Evolutionary conservation across 2,329 filamentous ascomycete genomes (phyloP), one percentile per base, ranked within the genome.

Genomic region (Aureobasidium zeae): DNA sequence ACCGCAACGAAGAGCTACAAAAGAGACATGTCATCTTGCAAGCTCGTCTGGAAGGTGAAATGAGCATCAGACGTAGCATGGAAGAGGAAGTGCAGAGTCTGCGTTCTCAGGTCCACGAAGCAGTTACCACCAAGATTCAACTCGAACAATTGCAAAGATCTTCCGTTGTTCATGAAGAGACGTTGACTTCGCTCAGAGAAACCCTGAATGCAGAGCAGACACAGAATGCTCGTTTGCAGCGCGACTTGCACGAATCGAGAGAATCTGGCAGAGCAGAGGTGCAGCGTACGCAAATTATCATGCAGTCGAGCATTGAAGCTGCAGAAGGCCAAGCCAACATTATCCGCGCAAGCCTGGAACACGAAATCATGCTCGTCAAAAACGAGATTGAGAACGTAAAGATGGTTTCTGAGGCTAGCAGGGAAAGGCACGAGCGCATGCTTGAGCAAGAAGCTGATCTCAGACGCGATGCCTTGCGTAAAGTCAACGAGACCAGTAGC

Each of bases 281-380:
- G 32, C 81, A 89, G 60, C 81, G 86, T 34, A 85, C 81, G 11
- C 83, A 83, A 47, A 76, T 81, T 49, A 73, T 85, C 4, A 72
- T 94, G 70, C 83, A 94, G 60, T 74, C 76, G 10, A 86, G 95
- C 57, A 69, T 95, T 24, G 86, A 94, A 47, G 72, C 78, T 28
- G 84, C 88, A 39, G 91, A 88, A 57, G 80, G 85, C 59, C 82
- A 94, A 55, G 83, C 89, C 61, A 89, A 93, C 56, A 75, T 83
- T 44, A 79, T 89, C 20, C 82, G 86, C 41, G 78, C 83, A 34
- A 83, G 89, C 55, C 74, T 93, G 9, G 87, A 94, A 59, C 79
- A 81, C 47, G 84, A 94, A 59, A 75, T 91, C 48, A 65, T 72
- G 19, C 80, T 79, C 54, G 67, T 87, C 20, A 79, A 86, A 42